Conservation (phyloP, 225 moss, liverwort and hornwort genomes). For the Physcomitrellopsis africana region DNA sequence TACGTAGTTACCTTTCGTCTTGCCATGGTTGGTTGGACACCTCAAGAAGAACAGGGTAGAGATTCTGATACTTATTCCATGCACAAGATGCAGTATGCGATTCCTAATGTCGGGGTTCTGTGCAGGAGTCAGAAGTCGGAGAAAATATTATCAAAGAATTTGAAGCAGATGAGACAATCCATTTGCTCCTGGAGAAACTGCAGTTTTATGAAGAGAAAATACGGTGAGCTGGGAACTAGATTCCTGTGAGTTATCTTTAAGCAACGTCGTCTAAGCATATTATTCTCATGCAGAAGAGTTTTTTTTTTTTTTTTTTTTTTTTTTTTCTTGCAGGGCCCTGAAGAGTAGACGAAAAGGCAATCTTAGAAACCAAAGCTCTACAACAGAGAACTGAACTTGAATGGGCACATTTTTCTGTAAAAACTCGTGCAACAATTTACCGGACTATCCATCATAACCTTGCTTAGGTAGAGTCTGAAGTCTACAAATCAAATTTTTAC, state of each 20-base stretch:
- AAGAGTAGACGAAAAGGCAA: constrained; percentile 19
- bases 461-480: not conserved
- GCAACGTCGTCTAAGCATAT: not conserved
- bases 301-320: constrained; percentile 24
- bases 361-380: not conserved
- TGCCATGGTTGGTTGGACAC: not conserved
- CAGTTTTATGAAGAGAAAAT: constrained; percentile 47
- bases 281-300: not conserved
- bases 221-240: constrained; percentile 34
- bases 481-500: constrained; percentile 1
- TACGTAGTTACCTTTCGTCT: not conserved
- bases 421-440: not conserved
- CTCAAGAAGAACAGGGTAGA: constrained; percentile 1
- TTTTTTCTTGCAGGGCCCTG: constrained; percentile 34
- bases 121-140: constrained; percentile 43
- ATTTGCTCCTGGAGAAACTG: constrained; percentile 47
- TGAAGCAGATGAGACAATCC: constrained; percentile 53
- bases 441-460: not conserved
- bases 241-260: constrained; percentile 8
- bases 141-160: constrained; percentile 44
- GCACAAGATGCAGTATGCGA: not conserved
- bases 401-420: not conserved
- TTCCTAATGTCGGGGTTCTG: not conserved
- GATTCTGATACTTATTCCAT: not conserved
- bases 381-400: not conserved